A percentile compares a stretch with the other conserved stretches of the same genome.
These are phyloP conservation scores for Dothistroma septosporum DNA, from an alignment of 2,329 filamentous ascomycete species.

Conservation along the genomic window DNA sequence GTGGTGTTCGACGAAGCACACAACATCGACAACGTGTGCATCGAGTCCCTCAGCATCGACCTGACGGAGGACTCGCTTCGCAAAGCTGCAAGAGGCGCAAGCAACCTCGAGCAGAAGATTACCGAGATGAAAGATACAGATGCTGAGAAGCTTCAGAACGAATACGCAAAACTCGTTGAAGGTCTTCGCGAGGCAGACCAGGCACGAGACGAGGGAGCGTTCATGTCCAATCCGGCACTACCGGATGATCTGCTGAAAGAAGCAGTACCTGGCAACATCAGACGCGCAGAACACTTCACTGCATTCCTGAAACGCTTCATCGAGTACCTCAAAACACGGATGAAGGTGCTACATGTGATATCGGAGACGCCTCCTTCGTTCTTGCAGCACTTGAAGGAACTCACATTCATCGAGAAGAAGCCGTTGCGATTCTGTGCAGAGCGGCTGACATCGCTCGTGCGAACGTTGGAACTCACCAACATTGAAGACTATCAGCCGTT, in stretches of 20 bases:
- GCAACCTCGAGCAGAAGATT: constrained; percentile 86
- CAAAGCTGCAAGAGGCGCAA: constrained; percentile 84
- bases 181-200: constrained; percentile 84
- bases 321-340: constrained; percentile 89
- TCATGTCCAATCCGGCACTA: constrained; percentile 94
- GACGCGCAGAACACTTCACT: constrained; percentile 92
- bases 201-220: constrained; percentile 85
- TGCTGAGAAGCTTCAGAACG: constrained; percentile 86
- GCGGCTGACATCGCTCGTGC: constrained; percentile 84
- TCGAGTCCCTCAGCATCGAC: constrained; percentile 94
- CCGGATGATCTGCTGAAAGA: constrained; percentile 93
- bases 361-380: constrained; percentile 96
- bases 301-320: constrained; percentile 94
- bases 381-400: constrained; percentile 83
- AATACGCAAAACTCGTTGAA: constrained; percentile 93
- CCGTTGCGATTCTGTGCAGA: constrained; percentile 92
- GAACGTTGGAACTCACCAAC: constrained; percentile 91
- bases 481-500: constrained; percentile 97
- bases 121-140: constrained; percentile 94
- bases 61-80: constrained; percentile 91
- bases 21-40: constrained; percentile 99
- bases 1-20: constrained; percentile 98
- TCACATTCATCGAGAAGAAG: constrained; percentile 97
- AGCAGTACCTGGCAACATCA: constrained; percentile 92
- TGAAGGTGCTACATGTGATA: constrained; percentile 97